Evolutionary conservation across 139 green algal genomes (phyloP).

Genomic region (Micromonas commoda): DNA sequence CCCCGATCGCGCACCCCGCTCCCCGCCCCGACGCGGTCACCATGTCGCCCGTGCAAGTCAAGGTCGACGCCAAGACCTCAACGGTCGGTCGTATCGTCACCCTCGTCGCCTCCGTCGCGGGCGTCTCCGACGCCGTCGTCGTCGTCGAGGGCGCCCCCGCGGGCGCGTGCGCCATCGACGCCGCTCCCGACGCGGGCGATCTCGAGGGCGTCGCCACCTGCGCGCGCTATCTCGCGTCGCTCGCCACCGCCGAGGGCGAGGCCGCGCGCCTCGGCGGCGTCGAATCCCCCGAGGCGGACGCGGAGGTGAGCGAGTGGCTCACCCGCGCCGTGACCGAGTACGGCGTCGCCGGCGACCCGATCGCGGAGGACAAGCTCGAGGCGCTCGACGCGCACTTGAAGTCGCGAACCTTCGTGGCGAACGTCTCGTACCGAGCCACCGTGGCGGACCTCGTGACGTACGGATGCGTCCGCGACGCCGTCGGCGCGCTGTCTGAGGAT

Average conservation of each 20-base stretch:
- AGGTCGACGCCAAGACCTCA: background rate
- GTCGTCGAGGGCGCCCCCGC: background rate
- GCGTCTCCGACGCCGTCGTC: background rate
- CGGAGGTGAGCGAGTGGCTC: background rate
- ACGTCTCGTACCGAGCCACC: background rate
- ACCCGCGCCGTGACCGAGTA: background rate
- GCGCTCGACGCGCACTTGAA: constrained; percentile 9
- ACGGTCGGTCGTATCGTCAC: no score
- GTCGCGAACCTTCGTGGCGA: background rate
- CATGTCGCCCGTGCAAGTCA: no score
- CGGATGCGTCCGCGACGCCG: background rate
- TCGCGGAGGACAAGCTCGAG: background rate
- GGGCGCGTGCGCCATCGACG: background rate
- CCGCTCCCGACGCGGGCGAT: no score
- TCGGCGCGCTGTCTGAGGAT: background rate
- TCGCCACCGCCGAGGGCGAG: background rate
- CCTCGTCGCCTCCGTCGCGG: background rate
- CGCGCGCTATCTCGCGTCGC: background rate
- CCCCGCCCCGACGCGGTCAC: background rate
- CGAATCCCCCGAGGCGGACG: background rate
- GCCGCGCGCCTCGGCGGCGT: background rate
- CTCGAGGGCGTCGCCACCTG: background rate
- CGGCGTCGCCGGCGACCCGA: background rate
- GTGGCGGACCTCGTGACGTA: background rate
- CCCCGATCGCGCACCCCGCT: background rate